phyloP scores from a whole-genome alignment of 306 rosid genomes.

The Fragaria ananassa region DNA sequence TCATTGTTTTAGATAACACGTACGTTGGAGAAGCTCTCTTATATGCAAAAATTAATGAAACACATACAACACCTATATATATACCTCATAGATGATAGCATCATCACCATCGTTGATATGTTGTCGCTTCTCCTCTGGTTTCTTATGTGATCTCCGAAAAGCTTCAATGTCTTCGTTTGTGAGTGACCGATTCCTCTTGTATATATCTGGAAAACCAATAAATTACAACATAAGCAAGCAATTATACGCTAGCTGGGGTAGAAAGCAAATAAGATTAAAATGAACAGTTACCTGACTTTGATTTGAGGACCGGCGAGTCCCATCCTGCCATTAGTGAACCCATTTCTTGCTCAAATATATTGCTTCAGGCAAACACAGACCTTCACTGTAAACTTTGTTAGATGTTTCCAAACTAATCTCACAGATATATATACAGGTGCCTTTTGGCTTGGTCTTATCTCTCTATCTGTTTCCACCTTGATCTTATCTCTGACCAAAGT shows the following conservation, averaged over 20 bases:
- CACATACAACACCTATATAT: background rate
- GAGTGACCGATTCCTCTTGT: conserved; percentile 50
- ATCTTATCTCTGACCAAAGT: conserved; percentile 28
- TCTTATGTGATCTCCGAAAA: conserved; percentile 21
- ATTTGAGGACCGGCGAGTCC: conserved; percentile 39
- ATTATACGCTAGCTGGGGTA: too few relatives aligned
- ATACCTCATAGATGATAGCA: background rate
- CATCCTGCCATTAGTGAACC: conserved; percentile 93
- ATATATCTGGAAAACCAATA: conserved; percentile 22
- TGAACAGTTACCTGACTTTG: conserved; percentile 46
- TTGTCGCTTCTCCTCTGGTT: background rate
- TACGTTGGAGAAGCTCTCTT: background rate
- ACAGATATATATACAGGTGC: too few relatives aligned
- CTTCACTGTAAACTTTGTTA: background rate
- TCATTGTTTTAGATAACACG: background rate
- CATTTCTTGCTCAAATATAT: conserved; percentile 33
- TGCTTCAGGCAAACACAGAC: background rate
- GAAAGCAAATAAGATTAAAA: background rate
- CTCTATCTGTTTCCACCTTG: conserved; percentile 13
- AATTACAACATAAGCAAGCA: background rate
- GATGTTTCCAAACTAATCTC: too few relatives aligned
- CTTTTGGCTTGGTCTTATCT: conserved; percentile 4
- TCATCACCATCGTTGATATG: conserved; percentile 9
- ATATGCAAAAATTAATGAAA: background rate
- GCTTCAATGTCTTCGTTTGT: conserved; percentile 43